phyloP scores from a whole-genome alignment of 768 basidiomycete genomes.

The Tricholoma sp. region DNA sequence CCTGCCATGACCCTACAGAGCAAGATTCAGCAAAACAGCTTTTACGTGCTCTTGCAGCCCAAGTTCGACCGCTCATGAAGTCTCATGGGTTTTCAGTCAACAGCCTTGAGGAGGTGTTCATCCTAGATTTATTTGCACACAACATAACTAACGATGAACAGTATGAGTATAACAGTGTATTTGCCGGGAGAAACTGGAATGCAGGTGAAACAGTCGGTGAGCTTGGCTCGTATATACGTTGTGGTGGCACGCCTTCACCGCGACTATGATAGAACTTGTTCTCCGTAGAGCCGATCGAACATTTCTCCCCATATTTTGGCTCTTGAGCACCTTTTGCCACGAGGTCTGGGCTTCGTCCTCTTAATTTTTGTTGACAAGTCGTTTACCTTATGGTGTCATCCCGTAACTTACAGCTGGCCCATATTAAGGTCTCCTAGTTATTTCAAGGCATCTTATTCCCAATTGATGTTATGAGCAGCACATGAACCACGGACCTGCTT shows the following conservation, averaged over 20 bases:
- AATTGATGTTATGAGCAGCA: conserved; percentile 40
- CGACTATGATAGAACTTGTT: conserved; percentile 58
- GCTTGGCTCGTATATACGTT: conserved; percentile 3
- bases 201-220: conserved; percentile 73
- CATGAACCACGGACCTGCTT: conserved; percentile 74
- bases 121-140: not conserved
- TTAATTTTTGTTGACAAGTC: not conserved
- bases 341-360: conserved; percentile 45
- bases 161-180: conserved; percentile 78
- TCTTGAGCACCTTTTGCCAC: conserved; percentile 79
- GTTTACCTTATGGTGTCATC: not conserved
- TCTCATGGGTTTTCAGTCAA: conserved; percentile 70
- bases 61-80: conserved; percentile 83
- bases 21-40: conserved; percentile 67
- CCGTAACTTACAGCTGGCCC: conserved; percentile 53
- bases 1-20: conserved; percentile 30
- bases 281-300: conserved; percentile 56
- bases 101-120: conserved; percentile 74
- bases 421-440: conserved; percentile 58
- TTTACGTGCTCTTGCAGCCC: conserved; percentile 74
- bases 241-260: not conserved
- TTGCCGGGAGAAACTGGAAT: conserved; percentile 84
- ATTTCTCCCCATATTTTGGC: conserved; percentile 58
- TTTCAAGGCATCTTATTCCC: not conserved
- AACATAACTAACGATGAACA: conserved; percentile 19